A percentile compares a stretch with the other conserved stretches of the same genome.
These are phyloP conservation scores for Nemania sp. DNA, from an alignment of 2,329 filamentous ascomycete species.

Conservation along the genomic window DNA sequence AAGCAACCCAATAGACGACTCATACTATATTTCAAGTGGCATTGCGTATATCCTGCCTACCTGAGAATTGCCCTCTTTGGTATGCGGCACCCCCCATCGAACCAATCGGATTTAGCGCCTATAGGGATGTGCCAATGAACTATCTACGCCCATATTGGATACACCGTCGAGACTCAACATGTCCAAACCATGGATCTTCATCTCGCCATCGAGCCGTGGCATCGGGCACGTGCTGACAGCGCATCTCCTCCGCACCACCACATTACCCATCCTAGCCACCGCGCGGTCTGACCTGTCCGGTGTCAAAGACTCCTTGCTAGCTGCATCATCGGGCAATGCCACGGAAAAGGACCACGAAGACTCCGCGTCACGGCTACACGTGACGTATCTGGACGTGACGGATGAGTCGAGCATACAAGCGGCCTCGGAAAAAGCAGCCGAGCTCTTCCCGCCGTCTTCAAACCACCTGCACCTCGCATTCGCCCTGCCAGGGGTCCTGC, in stretches of 20 bases:
- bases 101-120: slow-evolving; percentile 24
- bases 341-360: slow-evolving; percentile 41
- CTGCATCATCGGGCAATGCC: slow-evolving; percentile 38
- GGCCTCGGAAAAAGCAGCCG: slow-evolving; percentile 63
- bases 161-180: slow-evolving; percentile 49
- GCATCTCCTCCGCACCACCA: slow-evolving; percentile 61
- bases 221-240: slow-evolving; percentile 63
- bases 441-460: slow-evolving; percentile 62
- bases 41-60: slow-evolving; percentile 11
- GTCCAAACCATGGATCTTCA: slow-evolving; percentile 64
- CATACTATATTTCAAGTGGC: not conserved
- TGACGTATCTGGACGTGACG: slow-evolving; percentile 60
- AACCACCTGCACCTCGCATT: slow-evolving; percentile 77
- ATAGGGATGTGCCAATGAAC: not conserved
- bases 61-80: slow-evolving; percentile 36
- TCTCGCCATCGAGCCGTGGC: slow-evolving; percentile 62
- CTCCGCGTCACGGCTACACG: slow-evolving; percentile 53
- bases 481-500: slow-evolving; percentile 77
- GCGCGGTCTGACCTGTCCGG: slow-evolving; percentile 55
- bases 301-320: slow-evolving; percentile 52
- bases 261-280: slow-evolving; percentile 61
- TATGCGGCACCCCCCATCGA: not conserved
- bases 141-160: not conserved
- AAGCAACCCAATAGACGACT: not conserved
- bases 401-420: slow-evolving; percentile 73